Base-by-base conservation (phyloP, 176 grass and related monocot species). In the Pontederia crassipes region DNA sequence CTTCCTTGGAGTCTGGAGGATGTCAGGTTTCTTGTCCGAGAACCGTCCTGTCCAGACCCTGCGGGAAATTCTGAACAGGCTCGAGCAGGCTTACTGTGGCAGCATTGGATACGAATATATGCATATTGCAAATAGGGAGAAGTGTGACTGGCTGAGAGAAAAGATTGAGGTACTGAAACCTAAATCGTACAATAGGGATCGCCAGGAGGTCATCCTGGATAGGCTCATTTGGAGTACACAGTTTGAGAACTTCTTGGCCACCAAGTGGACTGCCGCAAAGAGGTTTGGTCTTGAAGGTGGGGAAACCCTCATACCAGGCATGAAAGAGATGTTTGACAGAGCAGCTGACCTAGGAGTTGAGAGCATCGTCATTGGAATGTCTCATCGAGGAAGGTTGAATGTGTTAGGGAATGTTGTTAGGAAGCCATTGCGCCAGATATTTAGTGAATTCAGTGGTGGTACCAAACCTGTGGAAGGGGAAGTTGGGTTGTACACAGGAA, bases 301-400 rank as follows among this genome's bases (percentile, higher is more conserved):
- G 0, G 91, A 96, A 74, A 96, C 91, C 2, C 78, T 96, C 12
- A 96, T 96, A 54, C 91, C 91, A 2, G 91, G 91, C 8, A 96
- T 96, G 91, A 96, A 96, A 54, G 91, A 96, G 75, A 90, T 96
- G 86, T 96, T 96, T 0, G 91, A 96, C 11, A 78, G 86, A 66
- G 74, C 91, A 0, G 86, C 91, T 8, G 86, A 90, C 52, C 18
- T 82, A 2, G 91, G 91, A 0, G 86, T 96, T 0, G 83, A 96
- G 78, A 90, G 56, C 72, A 96, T 96, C 48, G 92, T 96, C 58
- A 90, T 96, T 28, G 92, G 92, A 26, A 96, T 96, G 92, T 83
- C 92, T 16, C 92, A 96, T 71, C 87, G 92, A 68, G 92, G 92
- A 13, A 90, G 92, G 76, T 69, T 96, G 46, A 96, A 96, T 80